Base-by-base conservation (phyloP, 2,329 filamentous ascomycete species). In the Escovopsis sp. region DNA sequence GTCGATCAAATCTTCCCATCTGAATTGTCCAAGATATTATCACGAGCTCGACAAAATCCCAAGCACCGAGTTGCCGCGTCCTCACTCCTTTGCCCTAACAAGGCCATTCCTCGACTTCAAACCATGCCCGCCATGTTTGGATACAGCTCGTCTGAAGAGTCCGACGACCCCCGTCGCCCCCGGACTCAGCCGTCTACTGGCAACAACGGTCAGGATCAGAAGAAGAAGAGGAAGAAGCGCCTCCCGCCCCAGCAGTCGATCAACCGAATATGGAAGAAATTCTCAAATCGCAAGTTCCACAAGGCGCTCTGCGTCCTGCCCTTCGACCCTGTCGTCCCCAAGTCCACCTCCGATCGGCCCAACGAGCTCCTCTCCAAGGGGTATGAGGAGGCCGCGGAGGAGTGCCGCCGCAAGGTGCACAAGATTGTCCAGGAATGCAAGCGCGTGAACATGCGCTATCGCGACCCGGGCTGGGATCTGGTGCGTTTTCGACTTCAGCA, bases 381-480 rank as follows among this genome's bases (percentile, higher is more conserved):
- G 4, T 81, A 77, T 46, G 69, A 79, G 43, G 65, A 76, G 32
- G 77, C 76, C 0, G 68, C 61, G 2, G 70, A 74, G 15, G 70
- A 76, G 45, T 83, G 78, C 49, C 65, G 63, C 15, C 66, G 69
- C 31, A 79, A 64, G 56, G 79, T 66, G 25, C 57, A 64, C 32
- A 74, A 73, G 49, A 76, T 76, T 39, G 70, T 73, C 33, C 59
- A 68, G 41, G 70, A 75, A 46, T 90, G 84, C 56, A 65, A 68
- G 43, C 66, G 81, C 16, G 66, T 86, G 27, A 92, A 92, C 47
- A 79, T 79, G 52, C 79, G 84, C 48, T 92, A 90, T 51, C 69
- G 80, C 17, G 78, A 82, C 43, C 70, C 72, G 1, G 68, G 65
- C 2, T 74, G 63, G 54, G 69, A 73, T 44, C 48, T 74, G 50